Evolutionary conservation across 1,284 basidiomycete species (phyloP).

Genomic region (Apiotrichum veenhuisii): DNA sequence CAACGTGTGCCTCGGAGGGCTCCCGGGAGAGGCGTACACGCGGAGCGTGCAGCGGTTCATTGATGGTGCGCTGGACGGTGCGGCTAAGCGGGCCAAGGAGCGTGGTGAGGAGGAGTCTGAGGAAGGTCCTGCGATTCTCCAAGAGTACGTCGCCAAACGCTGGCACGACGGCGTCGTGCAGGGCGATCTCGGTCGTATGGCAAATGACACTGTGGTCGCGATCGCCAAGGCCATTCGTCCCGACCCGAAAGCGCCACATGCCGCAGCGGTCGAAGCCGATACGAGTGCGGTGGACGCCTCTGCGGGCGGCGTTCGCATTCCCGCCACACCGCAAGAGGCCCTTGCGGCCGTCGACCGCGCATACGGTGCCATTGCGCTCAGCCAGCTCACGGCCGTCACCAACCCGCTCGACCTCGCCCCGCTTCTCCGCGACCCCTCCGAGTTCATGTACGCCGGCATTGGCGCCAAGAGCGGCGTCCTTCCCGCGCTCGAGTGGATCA

Average conservation of each 20-base stretch:
- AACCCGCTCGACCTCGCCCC: constrained; percentile 39
- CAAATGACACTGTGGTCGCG: background rate
- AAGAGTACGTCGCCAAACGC: constrained; percentile 28
- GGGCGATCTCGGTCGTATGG: constrained; percentile 4
- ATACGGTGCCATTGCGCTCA: constrained; percentile 28
- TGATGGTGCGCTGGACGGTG: constrained; percentile 31
- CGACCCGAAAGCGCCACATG: background rate
- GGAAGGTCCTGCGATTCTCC: constrained; percentile 10
- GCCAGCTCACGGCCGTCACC: constrained; percentile 22
- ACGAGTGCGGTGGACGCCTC: too few relatives aligned
- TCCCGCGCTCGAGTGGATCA: constrained; percentile 32
- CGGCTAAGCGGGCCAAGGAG: constrained; percentile 1
- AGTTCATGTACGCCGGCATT: constrained; percentile 36
- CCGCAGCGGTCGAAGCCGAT: background rate
- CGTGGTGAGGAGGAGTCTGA: background rate
- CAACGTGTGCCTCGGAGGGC: constrained; percentile 31
- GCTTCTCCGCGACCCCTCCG: constrained; percentile 30
- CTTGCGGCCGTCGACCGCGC: constrained; percentile 4
- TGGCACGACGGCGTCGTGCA: constrained; percentile 31
- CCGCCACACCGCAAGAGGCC: background rate
- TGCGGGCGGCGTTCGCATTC: background rate
- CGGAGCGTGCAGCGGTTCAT: constrained; percentile 40
- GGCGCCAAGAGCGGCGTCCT: constrained; percentile 32
- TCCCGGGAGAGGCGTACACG: constrained; percentile 42
- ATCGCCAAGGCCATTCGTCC: background rate